These are phyloP conservation scores for Escovopsis weberi DNA, from an alignment of 2,329 filamentous ascomycete species.

Conservation along the genomic window DNA sequence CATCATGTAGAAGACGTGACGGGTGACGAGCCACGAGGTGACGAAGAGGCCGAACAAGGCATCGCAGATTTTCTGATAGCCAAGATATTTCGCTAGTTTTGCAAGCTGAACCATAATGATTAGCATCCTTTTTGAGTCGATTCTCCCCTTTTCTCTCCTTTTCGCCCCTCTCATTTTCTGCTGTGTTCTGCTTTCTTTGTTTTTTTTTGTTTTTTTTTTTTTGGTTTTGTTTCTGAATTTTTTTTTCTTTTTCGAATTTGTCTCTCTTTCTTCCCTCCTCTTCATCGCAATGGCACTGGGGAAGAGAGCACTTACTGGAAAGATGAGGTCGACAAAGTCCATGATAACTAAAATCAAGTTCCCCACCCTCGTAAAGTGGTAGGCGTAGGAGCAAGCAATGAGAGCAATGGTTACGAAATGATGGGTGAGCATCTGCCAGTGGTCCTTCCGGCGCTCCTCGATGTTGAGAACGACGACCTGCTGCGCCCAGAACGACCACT, in stretches of 20 bases:
- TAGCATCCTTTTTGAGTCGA: too few relatives aligned
- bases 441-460: slow-evolving; percentile 85
- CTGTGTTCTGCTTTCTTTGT: too few relatives aligned
- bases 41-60: slow-evolving; percentile 76
- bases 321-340: slow-evolving; percentile 81
- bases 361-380: slow-evolving; percentile 75
- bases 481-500: slow-evolving; percentile 88
- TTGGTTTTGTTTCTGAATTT: too few relatives aligned
- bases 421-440: slow-evolving; percentile 94
- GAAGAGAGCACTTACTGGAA: slow-evolving; percentile 48
- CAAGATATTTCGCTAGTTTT: slow-evolving; percentile 86
- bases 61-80: slow-evolving; percentile 64
- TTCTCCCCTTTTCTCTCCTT: background rate
- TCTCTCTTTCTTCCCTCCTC: too few relatives aligned
- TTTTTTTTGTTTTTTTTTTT: too few relatives aligned
- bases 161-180: background rate
- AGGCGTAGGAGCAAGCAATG: slow-evolving; percentile 70
- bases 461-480: slow-evolving; percentile 91
- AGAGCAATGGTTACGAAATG: slow-evolving; percentile 80
- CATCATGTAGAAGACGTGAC: slow-evolving; percentile 66
- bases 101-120: slow-evolving; percentile 42
- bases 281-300: too few relatives aligned
- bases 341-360: slow-evolving; percentile 83
- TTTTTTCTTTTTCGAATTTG: too few relatives aligned
- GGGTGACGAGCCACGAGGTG: slow-evolving; percentile 65